Percentiles rank a stretch among this genome's conserved stretches.
These are phyloP conservation scores for Protomyces arabidopsidicola DNA, from an alignment of 1,139 yeast genomes.

Conservation along the genomic window DNA sequence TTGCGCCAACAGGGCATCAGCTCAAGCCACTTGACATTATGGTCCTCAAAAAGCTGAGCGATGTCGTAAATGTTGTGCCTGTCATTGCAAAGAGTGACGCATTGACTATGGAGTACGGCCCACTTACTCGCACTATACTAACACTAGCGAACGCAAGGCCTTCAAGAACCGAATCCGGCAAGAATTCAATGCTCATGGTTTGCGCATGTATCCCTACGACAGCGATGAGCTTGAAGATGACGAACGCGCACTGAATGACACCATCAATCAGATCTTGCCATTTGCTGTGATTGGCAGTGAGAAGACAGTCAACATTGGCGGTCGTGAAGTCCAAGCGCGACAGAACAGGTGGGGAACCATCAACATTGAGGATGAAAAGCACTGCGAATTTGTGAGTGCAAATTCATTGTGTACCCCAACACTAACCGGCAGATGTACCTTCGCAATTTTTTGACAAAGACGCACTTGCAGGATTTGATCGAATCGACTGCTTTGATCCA, in stretches of 20 bases:
- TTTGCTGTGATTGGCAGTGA: constrained; percentile 97
- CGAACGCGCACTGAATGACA: constrained; percentile 42
- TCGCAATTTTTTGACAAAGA: constrained; percentile 88
- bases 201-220: constrained; percentile 85
- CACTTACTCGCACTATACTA: constrained; percentile 56
- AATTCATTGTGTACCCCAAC: neutral
- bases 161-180: constrained; percentile 50
- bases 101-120: constrained; percentile 71
- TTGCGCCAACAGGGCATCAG: constrained; percentile 71
- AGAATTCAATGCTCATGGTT: constrained; percentile 68
- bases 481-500: constrained; percentile 86
- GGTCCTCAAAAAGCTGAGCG: constrained; percentile 78
- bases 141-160: constrained; percentile 8
- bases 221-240: constrained; percentile 72
- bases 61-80: constrained; percentile 91
- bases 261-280: constrained; percentile 55
- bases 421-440: constrained; percentile 46
- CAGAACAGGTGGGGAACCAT: constrained; percentile 92
- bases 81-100: constrained; percentile 92
- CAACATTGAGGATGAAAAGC: constrained; percentile 77
- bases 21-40: constrained; percentile 76
- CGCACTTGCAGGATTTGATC: constrained; percentile 91
- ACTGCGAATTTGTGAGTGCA: constrained; percentile 73
- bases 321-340: constrained; percentile 81
- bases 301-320: constrained; percentile 60